Evolutionary conservation across 129 eudicot species (phyloP).

Genomic region (Heracleum sosnowskyi): DNA sequence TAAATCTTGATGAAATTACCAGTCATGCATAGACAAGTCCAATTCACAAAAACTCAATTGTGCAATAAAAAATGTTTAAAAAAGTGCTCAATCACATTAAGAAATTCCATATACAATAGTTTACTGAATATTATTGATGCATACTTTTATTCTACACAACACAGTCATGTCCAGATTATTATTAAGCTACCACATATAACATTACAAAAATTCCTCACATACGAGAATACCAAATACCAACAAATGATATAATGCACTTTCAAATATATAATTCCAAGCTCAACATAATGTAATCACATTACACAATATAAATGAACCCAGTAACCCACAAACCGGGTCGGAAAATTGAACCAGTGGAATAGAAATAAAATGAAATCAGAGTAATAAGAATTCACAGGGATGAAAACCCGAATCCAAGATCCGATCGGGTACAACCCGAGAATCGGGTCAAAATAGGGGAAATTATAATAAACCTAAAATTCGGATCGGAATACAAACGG

Average conservation of each 20-base stretch:
- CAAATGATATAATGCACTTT: background rate
- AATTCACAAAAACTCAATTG: too few species aligned
- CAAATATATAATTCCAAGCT: background rate
- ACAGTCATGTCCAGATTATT: too few species aligned
- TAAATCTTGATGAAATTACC: too few species aligned
- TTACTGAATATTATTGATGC: background rate
- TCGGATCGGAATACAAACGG: conserved; percentile 6
- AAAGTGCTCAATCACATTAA: background rate
- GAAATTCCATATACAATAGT: background rate
- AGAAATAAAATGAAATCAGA: too few species aligned
- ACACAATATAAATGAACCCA: background rate
- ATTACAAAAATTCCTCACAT: too few species aligned
- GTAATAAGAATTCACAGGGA: background rate
- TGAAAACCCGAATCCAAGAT: background rate
- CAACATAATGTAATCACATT: background rate
- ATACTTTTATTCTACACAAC: background rate
- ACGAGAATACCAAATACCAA: background rate
- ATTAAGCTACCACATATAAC: too few species aligned
- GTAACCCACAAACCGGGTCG: background rate
- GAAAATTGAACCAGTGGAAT: background rate
- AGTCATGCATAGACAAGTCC: background rate
- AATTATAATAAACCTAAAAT: background rate
- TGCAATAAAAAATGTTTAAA: background rate
- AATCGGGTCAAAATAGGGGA: conserved; percentile 2
- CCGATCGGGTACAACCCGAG: conserved; percentile 3